These are phyloP conservation scores for Lachancea nothofagi DNA, from an alignment of 805 yeast species.

Conservation along the genomic window DNA sequence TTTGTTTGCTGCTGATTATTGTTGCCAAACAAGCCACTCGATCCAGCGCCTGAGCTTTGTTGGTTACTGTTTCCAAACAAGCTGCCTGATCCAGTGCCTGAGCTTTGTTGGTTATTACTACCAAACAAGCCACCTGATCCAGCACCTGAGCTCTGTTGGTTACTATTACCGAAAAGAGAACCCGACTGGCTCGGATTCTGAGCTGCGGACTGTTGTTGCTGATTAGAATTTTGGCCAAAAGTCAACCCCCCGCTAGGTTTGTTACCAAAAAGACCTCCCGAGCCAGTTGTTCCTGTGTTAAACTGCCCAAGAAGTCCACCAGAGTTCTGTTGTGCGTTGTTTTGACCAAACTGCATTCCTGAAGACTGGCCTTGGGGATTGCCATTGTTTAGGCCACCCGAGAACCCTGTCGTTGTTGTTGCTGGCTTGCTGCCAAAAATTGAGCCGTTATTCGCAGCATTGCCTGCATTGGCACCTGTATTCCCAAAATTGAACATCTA, in stretches of 20 bases:
- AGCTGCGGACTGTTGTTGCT: conserved; percentile 9
- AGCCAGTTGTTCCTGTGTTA: conserved; percentile 13
- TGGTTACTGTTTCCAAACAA: conserved; percentile 12
- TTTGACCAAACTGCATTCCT: conserved; percentile 22
- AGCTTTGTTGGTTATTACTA: conserved; percentile 8
- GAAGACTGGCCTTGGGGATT: conserved; percentile 18
- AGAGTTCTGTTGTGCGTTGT: conserved; percentile 13
- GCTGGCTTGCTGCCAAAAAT: conserved; percentile 33
- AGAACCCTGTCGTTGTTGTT: conserved; percentile 9
- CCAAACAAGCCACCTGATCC: neutral
- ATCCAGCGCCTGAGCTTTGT: conserved; percentile 12
- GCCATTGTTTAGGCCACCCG: conserved; percentile 20
- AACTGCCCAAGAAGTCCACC: conserved; percentile 24
- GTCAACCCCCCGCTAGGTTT: conserved; percentile 17
- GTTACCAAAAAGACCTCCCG: conserved; percentile 35
- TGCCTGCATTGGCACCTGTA: conserved; percentile 21
- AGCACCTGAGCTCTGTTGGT: conserved; percentile 6
- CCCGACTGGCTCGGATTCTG: conserved; percentile 16
- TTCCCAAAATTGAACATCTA: conserved; percentile 22
- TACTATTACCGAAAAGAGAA: conserved; percentile 30
- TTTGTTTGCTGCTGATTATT: conserved; percentile 12
- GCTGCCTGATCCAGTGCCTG: conserved; percentile 10
- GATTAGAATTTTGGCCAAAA: conserved; percentile 15
- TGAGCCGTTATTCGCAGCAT: conserved; percentile 12
- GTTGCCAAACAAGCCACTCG: conserved; percentile 39